A percentile compares a stretch with the other conserved stretches of the same genome.
These are phyloP conservation scores for Pythium volutum DNA, from an alignment of 352 stramenopile species.

Conservation along the genomic window DNA sequence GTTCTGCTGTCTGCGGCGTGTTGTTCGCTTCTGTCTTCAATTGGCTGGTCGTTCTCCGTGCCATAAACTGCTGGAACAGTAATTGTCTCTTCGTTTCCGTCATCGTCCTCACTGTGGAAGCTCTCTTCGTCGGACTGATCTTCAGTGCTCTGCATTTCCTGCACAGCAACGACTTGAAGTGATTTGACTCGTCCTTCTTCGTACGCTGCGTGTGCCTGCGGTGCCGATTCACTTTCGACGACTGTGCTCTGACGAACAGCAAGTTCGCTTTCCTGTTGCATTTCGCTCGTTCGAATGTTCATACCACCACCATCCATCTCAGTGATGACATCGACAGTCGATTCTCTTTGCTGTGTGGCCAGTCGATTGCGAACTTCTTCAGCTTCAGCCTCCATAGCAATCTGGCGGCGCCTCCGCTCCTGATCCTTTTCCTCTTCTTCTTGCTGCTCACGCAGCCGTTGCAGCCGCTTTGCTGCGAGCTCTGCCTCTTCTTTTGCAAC, in stretches of 20 bases:
- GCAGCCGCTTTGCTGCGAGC: slow-evolving; percentile 12
- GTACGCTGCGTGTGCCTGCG: not conserved
- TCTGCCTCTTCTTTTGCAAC: slow-evolving; percentile 23
- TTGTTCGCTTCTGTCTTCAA: not conserved
- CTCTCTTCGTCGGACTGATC: slow-evolving; percentile 1
- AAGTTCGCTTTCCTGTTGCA: not conserved
- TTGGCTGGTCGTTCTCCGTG: too few species aligned
- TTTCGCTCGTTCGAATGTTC: not conserved
- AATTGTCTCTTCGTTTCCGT: not conserved
- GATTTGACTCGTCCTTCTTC: not conserved
- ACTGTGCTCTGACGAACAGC: not conserved
- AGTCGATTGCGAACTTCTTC: not conserved
- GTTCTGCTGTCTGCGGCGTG: not conserved
- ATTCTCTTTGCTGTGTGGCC: not conserved
- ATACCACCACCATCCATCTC: not conserved
- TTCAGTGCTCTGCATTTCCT: not conserved
- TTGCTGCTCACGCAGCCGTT: slow-evolving; percentile 27
- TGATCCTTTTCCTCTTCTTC: slow-evolving; percentile 13
- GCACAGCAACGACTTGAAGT: not conserved
- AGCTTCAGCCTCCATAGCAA: not conserved
- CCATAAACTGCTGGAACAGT: too few species aligned
- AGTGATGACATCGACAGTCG: not conserved
- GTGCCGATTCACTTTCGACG: not conserved
- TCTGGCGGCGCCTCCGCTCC: not conserved
- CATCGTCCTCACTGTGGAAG: slow-evolving; percentile 2